Evolutionary conservation across 2,329 filamentous ascomycete species (phyloP).

Genomic region (Cladosporium phlei): DNA sequence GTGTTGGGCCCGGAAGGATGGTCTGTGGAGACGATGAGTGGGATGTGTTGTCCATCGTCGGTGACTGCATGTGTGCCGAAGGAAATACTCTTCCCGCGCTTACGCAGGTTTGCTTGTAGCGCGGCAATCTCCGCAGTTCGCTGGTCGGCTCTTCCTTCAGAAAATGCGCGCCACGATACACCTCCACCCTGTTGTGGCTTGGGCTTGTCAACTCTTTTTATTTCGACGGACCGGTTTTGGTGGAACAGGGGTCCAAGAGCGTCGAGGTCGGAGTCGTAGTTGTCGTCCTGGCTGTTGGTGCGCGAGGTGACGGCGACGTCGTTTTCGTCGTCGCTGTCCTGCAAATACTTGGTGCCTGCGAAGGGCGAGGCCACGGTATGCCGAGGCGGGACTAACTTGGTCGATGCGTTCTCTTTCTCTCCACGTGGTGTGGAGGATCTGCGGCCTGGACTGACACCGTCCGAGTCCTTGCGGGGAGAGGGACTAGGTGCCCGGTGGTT

Average conservation of each 20-base stretch:
- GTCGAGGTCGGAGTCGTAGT: slow-evolving; percentile 9
- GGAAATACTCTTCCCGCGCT: slow-evolving; percentile 31
- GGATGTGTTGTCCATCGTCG: slow-evolving; percentile 30
- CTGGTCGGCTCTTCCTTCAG: slow-evolving; percentile 29
- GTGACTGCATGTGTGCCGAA: slow-evolving; percentile 31
- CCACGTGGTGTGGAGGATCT: slow-evolving; percentile 25
- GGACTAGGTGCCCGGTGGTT: slow-evolving; percentile 25
- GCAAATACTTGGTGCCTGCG: slow-evolving; percentile 34
- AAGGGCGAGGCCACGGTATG: slow-evolving; percentile 33
- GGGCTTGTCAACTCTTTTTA: slow-evolving; percentile 30
- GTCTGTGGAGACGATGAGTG: slow-evolving; percentile 19
- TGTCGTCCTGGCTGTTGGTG: slow-evolving; percentile 25
- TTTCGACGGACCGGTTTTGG: slow-evolving; percentile 15
- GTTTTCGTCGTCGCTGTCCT: slow-evolving; percentile 30
- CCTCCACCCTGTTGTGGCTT: slow-evolving; percentile 28
- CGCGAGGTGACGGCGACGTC: slow-evolving; percentile 29
- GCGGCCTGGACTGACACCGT: slow-evolving; percentile 4
- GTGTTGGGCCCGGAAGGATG: slow-evolving; percentile 18
- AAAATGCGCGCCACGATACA: slow-evolving; percentile 34
- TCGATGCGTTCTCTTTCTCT: slow-evolving; percentile 17
- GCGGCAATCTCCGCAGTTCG: slow-evolving; percentile 30
- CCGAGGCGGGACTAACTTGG: slow-evolving; percentile 18
- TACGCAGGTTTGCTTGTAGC: slow-evolving; percentile 27
- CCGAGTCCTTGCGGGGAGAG: slow-evolving; percentile 18
- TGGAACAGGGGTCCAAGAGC: slow-evolving; percentile 11